Conservation (phyloP, 768 basidiomycete species). For the Rhodosporidiobolus odoratus region DNA sequence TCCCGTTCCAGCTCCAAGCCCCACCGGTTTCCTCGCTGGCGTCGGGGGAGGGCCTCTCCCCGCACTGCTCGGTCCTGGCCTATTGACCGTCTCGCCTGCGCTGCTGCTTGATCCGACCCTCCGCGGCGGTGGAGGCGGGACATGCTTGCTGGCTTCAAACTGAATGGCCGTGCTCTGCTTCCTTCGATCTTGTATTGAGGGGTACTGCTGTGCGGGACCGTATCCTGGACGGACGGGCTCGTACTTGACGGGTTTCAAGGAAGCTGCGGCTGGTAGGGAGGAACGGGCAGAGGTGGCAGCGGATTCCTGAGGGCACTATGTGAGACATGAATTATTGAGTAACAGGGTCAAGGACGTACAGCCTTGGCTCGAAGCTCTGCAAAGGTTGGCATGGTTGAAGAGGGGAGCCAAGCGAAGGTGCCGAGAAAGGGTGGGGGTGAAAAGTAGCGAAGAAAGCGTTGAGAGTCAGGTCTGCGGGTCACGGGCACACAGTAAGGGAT, state of each 20-base stretch:
- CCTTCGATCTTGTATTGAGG: not conserved
- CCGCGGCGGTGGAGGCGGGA: not conserved
- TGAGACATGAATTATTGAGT: not conserved
- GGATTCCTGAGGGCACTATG: not conserved
- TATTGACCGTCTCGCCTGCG: not conserved
- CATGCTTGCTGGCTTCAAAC: not conserved
- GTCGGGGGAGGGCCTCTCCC: not conserved
- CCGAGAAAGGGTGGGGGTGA: not conserved
- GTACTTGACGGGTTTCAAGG: constrained; percentile 1
- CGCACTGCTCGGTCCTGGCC: not conserved
- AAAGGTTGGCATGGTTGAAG: constrained; percentile 5
- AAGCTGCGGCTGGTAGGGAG: too few species aligned
- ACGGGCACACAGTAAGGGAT: too few species aligned
- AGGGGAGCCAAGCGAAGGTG: not conserved
- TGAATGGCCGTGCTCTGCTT: not conserved
- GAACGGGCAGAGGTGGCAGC: constrained; percentile 1
- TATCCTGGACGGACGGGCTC: not conserved
- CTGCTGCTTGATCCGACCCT: not conserved
- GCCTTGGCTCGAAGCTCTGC: constrained; percentile 13
- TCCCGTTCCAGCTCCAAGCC: not conserved
- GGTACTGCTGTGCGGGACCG: not conserved
- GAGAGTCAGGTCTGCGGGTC: too few species aligned
- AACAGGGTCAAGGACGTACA: not conserved
- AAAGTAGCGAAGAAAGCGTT: not conserved
- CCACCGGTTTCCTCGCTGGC: not conserved